phyloP scores from a whole-genome alignment of 768 basidiomycete species.

The Xanthoconium stramineum region DNA sequence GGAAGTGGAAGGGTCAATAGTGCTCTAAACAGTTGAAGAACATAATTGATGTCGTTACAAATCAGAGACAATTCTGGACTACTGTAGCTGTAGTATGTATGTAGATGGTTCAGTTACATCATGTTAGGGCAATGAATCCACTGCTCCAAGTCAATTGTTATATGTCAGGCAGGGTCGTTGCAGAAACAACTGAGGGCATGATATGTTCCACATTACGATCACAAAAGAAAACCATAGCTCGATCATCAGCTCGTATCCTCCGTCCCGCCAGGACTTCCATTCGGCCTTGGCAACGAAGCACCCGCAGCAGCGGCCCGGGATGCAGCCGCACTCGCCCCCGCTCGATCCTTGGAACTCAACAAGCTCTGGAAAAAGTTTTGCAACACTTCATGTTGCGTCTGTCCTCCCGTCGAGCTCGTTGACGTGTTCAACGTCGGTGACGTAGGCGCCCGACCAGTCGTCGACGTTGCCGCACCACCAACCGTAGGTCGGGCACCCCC shows the following conservation, averaged over 20 bases:
- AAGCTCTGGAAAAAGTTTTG: conserved; percentile 88
- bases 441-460: conserved; percentile 34
- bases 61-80: too few relatives aligned
- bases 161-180: background rate
- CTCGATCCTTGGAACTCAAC: conserved; percentile 65
- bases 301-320: conserved; percentile 17
- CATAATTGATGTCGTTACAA: too few relatives aligned
- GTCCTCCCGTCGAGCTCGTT: conserved; percentile 50
- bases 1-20: background rate
- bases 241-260: conserved; percentile 36
- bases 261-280: conserved; percentile 33
- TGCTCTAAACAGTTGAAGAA: background rate
- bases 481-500: conserved; percentile 27
- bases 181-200: background rate
- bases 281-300: conserved; percentile 28
- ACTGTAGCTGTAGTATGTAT: too few relatives aligned
- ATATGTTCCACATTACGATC: background rate
- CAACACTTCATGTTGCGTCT: conserved; percentile 76
- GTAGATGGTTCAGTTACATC: too few relatives aligned
- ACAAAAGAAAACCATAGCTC: background rate
- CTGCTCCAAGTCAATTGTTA: too few relatives aligned
- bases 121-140: too few relatives aligned
- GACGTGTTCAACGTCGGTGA: conserved; percentile 38
- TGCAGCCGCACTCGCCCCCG: conserved; percentile 32
- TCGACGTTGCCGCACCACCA: conserved; percentile 33